Base-by-base conservation (phyloP, 1,284 basidiomycete species). In the Pyrrhoderma lamaoense region DNA sequence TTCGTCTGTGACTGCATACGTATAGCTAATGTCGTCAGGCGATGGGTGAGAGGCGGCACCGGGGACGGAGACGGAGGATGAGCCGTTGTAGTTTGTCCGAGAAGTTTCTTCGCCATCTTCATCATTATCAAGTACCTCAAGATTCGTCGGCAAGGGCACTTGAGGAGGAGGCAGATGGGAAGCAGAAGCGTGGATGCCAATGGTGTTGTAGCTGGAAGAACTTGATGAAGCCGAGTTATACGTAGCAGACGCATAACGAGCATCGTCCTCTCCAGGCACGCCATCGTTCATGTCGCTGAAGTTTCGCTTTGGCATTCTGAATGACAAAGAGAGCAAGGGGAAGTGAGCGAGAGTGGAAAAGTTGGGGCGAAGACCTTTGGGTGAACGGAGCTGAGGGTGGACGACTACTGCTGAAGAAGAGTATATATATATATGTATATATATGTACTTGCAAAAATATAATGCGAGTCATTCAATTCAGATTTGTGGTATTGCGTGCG, bases 1-100 rank as follows among this genome's bases (percentile, higher is more conserved):
- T 23, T 56, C 57, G 19, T 53, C 49, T 2, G 59, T 58, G 9
- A 54, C 49, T 22, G 56, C 48, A 37, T 58, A 56, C 21, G 54
- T 51, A 34, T 52, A 51, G 25, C 42, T 43, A 42, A 56, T 53
- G 11, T 56, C 54, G 18, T 45, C n/a, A 11, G 11, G 27, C 27
- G 27, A 31, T 11, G 27, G 27, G 11, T 31, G 27, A 31, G 27
- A 31, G 7, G 27, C 11, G 11, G 27, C 27, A 31, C 27, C 27
- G 11, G 27, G 27, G 27, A 31, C 27, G 11, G 27, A 5, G 27
- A 31, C 27, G 7, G 27, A 5, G 27, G 5, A 5, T 31, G 27
- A 31, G 11, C 27, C 27, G n/a, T 9, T 21, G 19, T 43, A 9
- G 42, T 18, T 18, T 16, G 9, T 16, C 11, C 16, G 11, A 9